Conservation (phyloP, 257 asterid genomes). For the Nemophila menziesii region DNA sequence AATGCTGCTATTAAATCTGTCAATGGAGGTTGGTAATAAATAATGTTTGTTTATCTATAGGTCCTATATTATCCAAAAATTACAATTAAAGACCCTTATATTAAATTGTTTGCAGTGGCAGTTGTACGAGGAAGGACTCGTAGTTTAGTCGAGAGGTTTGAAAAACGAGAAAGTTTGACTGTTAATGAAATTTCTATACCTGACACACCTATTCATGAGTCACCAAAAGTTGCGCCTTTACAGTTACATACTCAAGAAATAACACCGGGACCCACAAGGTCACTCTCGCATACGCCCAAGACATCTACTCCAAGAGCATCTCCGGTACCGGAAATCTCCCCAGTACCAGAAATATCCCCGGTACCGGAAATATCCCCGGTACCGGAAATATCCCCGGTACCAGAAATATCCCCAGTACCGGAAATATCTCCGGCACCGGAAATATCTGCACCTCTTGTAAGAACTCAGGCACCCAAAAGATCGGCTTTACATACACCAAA, state of each 20-base stretch:
- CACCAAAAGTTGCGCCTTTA: too few relatives aligned
- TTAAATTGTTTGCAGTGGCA: slow-evolving; percentile 51
- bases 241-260: slow-evolving; percentile 20
- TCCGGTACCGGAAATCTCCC: neutral
- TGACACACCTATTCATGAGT: too few relatives aligned
- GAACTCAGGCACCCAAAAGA: neutral
- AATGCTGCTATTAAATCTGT: slow-evolving; percentile 59
- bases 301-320: neutral
- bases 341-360: slow-evolving; percentile 8
- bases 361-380: neutral
- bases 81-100: too few relatives aligned
- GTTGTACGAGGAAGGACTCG: slow-evolving; percentile 89
- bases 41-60: slow-evolving; percentile 9
- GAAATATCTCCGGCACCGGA: slow-evolving; percentile 9
- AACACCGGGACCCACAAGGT: slow-evolving; percentile 25
- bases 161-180: slow-evolving; percentile 39
- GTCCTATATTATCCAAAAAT: too few relatives aligned
- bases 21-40: slow-evolving; percentile 65
- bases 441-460: neutral
- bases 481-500: slow-evolving; percentile 10
- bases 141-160: slow-evolving; percentile 88
- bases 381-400: neutral
- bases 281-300: slow-evolving; percentile 3
- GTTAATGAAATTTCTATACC: slow-evolving; percentile 33
- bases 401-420: neutral